Evolutionary conservation across 139 green algal genomes (phyloP), one percentile per base, ranked within the genome.

Genomic region (Chlamydomonas sp.): DNA sequence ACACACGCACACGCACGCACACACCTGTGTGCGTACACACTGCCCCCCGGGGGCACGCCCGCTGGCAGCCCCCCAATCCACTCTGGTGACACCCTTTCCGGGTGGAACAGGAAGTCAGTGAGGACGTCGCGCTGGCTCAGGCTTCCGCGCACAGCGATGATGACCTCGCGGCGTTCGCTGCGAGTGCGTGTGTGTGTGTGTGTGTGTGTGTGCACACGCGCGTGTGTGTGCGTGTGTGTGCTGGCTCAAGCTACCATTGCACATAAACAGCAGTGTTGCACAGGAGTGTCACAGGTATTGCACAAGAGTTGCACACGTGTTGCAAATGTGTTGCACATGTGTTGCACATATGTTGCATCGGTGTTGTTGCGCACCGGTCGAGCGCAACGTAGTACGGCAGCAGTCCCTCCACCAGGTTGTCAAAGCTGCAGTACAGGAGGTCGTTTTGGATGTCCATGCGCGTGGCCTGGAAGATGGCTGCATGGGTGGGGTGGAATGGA

Each of bases 101-200:
- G 62, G 5, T n/a, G 35, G 62, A 35, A 69, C 34, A 69, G 35
- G 8, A 69, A n/a, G 34, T 69, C 62, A 31, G 62, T 69, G 35
- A 69, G 3, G 3, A 50, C 33, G 37, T 69, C 62, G 5, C 28
- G 6, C 8, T 36, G 36, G 37, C 62, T 69, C 62, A 69, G 54
- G 62, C 35, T 58, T 5, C 62, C 62, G 10, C 62, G 35, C 3
- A 69, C 35, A 4, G 35, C 31, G 5, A 69, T 13, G 8, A 69
- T 29, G 24, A 69, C 35, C 35, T 69, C 62, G 4, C 34, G 33
- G 22, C 62, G 31, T 33, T 66, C 59, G 13, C 59, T 66, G 33
- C 31, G 5, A 66, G n/a, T n/a, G n/a, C n/a, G n/a, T n/a, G n/a
- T n/a, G n/a, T n/a, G n/a, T n/a, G n/a, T n/a, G n/a, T n/a, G n/a